Conservation (phyloP, 306 rosid species). For the Cucurbita pepo region DNA sequence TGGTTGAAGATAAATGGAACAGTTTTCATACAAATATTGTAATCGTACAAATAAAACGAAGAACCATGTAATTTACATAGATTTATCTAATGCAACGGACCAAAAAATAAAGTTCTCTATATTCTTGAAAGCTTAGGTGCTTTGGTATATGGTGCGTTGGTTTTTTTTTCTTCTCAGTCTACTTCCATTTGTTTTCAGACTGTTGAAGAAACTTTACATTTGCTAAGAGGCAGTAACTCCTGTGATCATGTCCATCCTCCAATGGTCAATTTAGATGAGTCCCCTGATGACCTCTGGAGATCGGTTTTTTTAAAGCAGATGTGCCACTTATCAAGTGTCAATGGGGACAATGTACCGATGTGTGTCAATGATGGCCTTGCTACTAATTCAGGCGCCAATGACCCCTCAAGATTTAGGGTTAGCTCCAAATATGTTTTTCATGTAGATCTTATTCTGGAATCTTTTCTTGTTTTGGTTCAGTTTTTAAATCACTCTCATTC, state of each 20-base stretch:
- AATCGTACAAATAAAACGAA: not conserved
- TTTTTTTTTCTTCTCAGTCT: not conserved
- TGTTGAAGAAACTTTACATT: constrained; percentile 18
- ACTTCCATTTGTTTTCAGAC: constrained; percentile 28
- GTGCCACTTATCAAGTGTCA: constrained; percentile 39
- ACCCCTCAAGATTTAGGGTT: constrained; percentile 23
- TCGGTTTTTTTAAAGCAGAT: constrained; percentile 33
- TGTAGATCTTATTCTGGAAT: constrained; percentile 6
- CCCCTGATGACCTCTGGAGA: constrained; percentile 38
- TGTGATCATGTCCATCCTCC: constrained; percentile 11
- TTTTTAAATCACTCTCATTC: not conserved
- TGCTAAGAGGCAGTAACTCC: constrained; percentile 20
- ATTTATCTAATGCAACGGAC: not conserved
- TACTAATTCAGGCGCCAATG: constrained; percentile 14
- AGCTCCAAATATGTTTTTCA: constrained; percentile 11
- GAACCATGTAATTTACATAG: not conserved
- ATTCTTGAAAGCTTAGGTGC: not conserved
- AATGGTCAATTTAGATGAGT: constrained; percentile 10
- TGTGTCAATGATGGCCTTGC: constrained; percentile 37
- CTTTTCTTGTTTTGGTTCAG: not conserved
- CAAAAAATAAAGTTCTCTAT: not conserved
- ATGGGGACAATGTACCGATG: constrained; percentile 34
- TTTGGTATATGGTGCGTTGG: constrained; percentile 7
- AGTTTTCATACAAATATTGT: not conserved
- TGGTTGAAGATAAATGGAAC: not conserved